Conservation (phyloP, 495 filamentous ascomycete species). For the Evansstolkia leycettana region DNA sequence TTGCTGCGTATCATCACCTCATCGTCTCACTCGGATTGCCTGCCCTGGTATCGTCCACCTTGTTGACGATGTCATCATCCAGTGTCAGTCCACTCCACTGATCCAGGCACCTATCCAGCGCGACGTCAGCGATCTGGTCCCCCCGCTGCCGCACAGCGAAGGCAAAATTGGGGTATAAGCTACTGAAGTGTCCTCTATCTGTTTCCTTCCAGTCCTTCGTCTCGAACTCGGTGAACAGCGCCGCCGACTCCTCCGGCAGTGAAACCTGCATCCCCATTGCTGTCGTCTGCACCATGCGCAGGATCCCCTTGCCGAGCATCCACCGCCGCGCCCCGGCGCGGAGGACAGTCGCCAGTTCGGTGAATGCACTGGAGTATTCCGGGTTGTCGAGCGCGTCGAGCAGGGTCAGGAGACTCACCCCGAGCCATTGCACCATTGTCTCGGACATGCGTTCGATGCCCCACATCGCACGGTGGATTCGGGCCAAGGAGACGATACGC, state of each 20-base stretch:
- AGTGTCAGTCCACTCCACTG: constrained; percentile 9
- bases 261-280: constrained; percentile 1
- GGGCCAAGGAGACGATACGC: constrained; percentile 3
- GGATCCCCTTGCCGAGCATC: constrained; percentile 9
- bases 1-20: too few species aligned
- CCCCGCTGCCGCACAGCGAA: not conserved
- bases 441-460: constrained; percentile 6
- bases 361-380: constrained; percentile 6
- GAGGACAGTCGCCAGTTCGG: constrained; percentile 5
- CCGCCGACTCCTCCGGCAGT: constrained; percentile 5
- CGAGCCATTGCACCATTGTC: constrained; percentile 5
- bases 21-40: too few species aligned
- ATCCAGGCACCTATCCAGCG: constrained; percentile 9
- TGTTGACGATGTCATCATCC: too few species aligned
- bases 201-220: constrained; percentile 2
- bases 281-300: constrained; percentile 9
- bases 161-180: constrained; percentile 10
- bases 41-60: too few species aligned
- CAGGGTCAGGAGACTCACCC: constrained; percentile 7
- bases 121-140: not conserved
- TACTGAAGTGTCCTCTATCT: constrained; percentile 6
- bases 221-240: constrained; percentile 9
- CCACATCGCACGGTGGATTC: constrained; percentile 5
- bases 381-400: constrained; percentile 8
- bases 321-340: constrained; percentile 9